These are phyloP conservation scores for Venturia oleaginea DNA, from an alignment of 2,329 filamentous ascomycete species.

Conservation along the genomic window DNA sequence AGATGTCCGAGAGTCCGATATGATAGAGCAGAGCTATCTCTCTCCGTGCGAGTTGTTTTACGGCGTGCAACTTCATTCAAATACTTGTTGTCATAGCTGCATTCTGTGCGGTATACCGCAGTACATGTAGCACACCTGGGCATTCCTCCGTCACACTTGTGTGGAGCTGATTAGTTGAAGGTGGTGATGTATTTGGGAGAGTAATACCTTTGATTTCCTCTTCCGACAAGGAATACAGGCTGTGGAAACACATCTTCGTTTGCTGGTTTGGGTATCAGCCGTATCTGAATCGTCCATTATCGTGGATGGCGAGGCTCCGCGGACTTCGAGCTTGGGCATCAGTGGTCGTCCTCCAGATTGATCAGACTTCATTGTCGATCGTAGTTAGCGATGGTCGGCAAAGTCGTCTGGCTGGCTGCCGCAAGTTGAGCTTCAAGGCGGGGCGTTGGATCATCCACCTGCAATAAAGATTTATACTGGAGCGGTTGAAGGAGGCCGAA, in stretches of 20 bases:
- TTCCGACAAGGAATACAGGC: conserved; percentile 10
- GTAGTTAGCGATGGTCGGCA: not conserved
- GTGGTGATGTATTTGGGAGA: not conserved
- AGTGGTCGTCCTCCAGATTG: not conserved
- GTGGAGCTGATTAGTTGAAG: not conserved
- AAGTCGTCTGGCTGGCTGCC: not conserved
- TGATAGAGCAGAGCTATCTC: conserved; percentile 26
- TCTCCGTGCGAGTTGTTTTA: conserved; percentile 32
- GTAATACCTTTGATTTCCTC: not conserved
- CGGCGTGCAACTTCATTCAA: not conserved
- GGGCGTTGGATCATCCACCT: too few relatives aligned
- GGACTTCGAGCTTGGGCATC: not conserved
- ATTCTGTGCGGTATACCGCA: conserved; percentile 42
- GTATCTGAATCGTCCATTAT: not conserved
- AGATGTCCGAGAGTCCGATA: conserved; percentile 18
- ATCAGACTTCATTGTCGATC: not conserved
- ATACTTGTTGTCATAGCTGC: conserved; percentile 44
- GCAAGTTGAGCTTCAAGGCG: too few relatives aligned
- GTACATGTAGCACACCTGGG: conserved; percentile 43
- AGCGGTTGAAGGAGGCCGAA: too few relatives aligned
- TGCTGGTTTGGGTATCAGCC: not conserved
- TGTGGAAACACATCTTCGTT: conserved; percentile 10
- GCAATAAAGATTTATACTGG: too few relatives aligned
- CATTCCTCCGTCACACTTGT: conserved; percentile 40
- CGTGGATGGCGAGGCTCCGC: not conserved